These are phyloP conservation scores for Aeschynomene evenia DNA, from an alignment of 306 rosid genomes.

Conservation along the genomic window DNA sequence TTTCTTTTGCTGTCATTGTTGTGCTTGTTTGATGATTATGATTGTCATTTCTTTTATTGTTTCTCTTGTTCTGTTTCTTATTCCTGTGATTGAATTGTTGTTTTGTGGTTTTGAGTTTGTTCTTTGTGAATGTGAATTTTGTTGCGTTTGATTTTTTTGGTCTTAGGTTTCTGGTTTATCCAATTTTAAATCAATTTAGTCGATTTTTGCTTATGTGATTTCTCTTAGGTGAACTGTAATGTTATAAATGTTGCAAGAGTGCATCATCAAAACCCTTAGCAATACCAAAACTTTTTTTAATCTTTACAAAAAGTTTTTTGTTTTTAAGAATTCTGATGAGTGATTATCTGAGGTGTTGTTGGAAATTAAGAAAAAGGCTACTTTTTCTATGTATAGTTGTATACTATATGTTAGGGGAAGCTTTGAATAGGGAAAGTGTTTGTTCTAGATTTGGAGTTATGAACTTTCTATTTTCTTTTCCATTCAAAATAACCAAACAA, in stretches of 20 bases:
- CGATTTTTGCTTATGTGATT: slow-evolving; percentile 6
- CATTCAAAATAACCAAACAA: not conserved
- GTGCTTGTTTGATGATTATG: slow-evolving; percentile 1
- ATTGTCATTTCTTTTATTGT: not conserved
- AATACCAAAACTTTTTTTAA: not conserved
- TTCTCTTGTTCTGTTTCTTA: not conserved
- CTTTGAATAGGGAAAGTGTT: slow-evolving; percentile 3
- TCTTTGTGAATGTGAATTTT: not conserved
- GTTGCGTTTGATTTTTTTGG: slow-evolving; percentile 28
- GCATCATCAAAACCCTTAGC: slow-evolving; percentile 6
- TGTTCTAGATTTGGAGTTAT: slow-evolving; percentile 34
- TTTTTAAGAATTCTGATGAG: slow-evolving; percentile 20
- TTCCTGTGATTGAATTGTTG: not conserved
- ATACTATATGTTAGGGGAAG: slow-evolving; percentile 6
- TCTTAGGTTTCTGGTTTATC: slow-evolving; percentile 27
- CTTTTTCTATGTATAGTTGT: slow-evolving; percentile 4
- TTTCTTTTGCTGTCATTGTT: slow-evolving; percentile 34
- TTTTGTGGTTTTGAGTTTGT: too few relatives aligned
- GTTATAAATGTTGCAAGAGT: slow-evolving; percentile 4
- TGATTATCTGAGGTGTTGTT: slow-evolving; percentile 4
- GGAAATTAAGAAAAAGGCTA: slow-evolving; percentile 23
- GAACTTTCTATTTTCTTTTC: slow-evolving; percentile 1
- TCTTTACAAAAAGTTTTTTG: not conserved
- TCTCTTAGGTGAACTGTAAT: slow-evolving; percentile 12
- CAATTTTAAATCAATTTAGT: slow-evolving; percentile 18